Conservation (phyloP, 192 early-diverging fungal species). For the Coemansia sp. region DNA sequence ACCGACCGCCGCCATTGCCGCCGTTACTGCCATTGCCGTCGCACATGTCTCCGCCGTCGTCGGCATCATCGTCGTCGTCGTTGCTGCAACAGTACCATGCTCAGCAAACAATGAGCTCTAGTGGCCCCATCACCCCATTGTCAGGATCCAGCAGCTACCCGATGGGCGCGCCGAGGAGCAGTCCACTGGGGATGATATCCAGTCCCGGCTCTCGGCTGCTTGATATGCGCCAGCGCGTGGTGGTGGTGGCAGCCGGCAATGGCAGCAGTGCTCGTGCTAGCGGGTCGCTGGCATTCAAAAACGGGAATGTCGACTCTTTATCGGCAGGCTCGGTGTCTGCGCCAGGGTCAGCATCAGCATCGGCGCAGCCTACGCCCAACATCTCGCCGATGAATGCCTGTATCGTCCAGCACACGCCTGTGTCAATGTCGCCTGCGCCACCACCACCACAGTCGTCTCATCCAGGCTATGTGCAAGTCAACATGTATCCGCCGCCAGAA, state of each 20-base stretch:
- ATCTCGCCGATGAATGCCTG: conserved; percentile 42
- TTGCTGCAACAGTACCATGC: conserved; percentile 7
- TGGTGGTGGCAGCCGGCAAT: background rate
- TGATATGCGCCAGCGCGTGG: conserved; percentile 41
- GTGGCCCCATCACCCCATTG: background rate
- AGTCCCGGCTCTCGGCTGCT: conserved; percentile 32
- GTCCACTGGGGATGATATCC: conserved; percentile 2
- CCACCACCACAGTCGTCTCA: conserved; percentile 31
- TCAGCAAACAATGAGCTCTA: background rate
- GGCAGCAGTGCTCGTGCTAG: conserved; percentile 7
- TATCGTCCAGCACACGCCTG: conserved; percentile 47
- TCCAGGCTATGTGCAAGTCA: conserved; percentile 37
- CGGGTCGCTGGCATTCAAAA: conserved; percentile 23
- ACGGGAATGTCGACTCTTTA: conserved; percentile 14
- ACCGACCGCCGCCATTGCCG: conserved; percentile 16
- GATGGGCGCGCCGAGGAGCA: background rate
- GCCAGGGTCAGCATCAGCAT: background rate
- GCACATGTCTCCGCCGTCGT: background rate
- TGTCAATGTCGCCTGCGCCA: conserved; percentile 42
- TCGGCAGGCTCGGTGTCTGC: background rate
- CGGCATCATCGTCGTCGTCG: background rate
- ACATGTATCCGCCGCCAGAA: conserved; percentile 49
- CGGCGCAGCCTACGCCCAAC: conserved; percentile 45
- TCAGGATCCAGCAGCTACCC: conserved; percentile 5
- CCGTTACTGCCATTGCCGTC: background rate